Base-by-base conservation (phyloP, 768 basidiomycete species). In the Thelephora ganbajun region DNA sequence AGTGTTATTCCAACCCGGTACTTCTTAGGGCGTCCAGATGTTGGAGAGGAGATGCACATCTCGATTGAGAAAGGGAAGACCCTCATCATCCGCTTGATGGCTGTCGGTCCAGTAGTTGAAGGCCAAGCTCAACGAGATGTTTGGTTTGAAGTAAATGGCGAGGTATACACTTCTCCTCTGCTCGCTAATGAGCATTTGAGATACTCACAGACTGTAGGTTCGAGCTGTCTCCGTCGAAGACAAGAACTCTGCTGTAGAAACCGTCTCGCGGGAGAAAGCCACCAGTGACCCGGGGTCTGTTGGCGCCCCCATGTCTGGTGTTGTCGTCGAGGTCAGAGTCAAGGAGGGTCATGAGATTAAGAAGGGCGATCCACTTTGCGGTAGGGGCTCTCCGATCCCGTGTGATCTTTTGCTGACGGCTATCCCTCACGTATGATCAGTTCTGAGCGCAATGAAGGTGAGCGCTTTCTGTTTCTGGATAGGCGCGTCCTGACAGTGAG, bases 131-230 rank as follows among this genome's bases (percentile, higher is more conserved):
- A 89, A 58, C 81, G 94, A 57, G 93, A 98, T 62, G 90, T 94
- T 50, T 96, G 94, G 87, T 94, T 97, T 61, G 94, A 98, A 71
- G 86, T 94, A 50, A 94, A 94, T 57, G 92, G 92, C 66, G 90
- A 94, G 73, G 87, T 86, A 59, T 9, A 59, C 67, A 50, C 46
- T 44, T 45, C 46, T 46, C 44, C 23, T 26, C 33, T 48, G 37
- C 39, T 2, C 2, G 2, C 35, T 51, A 51, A 33, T 19, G 3
- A 6, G n/a, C n/a, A 22, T 9, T 19, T 9, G 30, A 46, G 12
- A 22, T 34, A 33, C 33, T 41, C 14, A 37, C 36, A 22, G 35
- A 41, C 43, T 35, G 18, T 49, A 93, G 87, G 77, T 92, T 55
- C 92, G 96, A 55, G 92, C 96, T 16, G 90, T 98, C 37, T 71